Evolutionary conservation across 2,329 filamentous ascomycete species (phyloP), one percentile per base, ranked within the genome.

Genomic region (Talaromyces pinophilus): DNA sequence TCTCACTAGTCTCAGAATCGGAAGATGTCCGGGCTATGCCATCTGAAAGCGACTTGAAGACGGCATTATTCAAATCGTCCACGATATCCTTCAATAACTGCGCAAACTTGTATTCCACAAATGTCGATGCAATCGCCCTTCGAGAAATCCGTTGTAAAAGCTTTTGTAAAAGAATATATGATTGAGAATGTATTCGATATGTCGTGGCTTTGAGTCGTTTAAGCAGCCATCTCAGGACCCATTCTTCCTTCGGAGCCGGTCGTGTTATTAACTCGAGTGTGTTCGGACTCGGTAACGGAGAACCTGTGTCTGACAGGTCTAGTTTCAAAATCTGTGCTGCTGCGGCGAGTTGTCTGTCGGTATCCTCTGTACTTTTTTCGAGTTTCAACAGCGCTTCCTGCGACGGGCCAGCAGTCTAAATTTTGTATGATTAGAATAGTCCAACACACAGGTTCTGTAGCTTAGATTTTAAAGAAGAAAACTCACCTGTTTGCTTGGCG

Each of bases 71-170:
- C 69, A 81, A 69, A 61, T 92, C 89, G 59, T 86, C 83, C 59
- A 93, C 78, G 0, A 89, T 86, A 71, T 87, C 85, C 71, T 89
- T 87, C 50, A 96, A 75, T 10, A 92, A 85, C 0, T 80, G 78
- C 40, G 91, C 79, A 63, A 96, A 92, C 55, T 87, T 85, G 65
- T 89, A 84, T 66, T 93, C 88, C 25, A 87, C 88, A 6, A 96
- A 82, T 3, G 90, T 87, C 66, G 88, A 88, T 8, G 91, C 90
- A 28, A 92, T 82, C 11, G 87, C 88, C 55, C 90, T 88, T 0
- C 88, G 80, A 0, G 91, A 89, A 19, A 94, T 86, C n/a, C 87
- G 83, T 71, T 88, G 87, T 63, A 90, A 82, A 1, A 92, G 81
- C 82, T 88, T 87, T 78, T 86, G 82, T 65, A 91, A 72, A 62